Evolutionary conservation across 768 basidiomycete species (phyloP).

Genomic region (Hygrophorus pudorinus): DNA sequence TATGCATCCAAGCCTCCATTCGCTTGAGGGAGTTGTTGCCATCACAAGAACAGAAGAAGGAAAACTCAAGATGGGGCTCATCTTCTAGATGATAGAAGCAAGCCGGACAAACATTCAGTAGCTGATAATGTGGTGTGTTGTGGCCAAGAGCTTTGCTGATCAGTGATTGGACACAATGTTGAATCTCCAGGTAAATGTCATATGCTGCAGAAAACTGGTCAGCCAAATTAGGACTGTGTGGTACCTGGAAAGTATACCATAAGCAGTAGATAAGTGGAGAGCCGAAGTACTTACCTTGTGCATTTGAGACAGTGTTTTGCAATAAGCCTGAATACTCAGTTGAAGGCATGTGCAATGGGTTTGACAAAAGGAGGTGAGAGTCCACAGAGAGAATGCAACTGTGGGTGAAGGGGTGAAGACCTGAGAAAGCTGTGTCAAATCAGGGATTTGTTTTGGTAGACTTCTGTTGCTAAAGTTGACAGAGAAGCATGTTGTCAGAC

Average conservation of each 20-base stretch:
- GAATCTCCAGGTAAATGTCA: too few relatives aligned
- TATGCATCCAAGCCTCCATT: too few relatives aligned
- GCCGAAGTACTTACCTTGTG: conserved; percentile 9
- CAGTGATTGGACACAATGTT: background rate
- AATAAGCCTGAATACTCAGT: conserved; percentile 18
- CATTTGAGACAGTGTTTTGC: conserved; percentile 20
- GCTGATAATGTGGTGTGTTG: conserved; percentile 17
- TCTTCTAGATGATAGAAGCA: conserved; percentile 16
- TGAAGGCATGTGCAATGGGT: conserved; percentile 15
- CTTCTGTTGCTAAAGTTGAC: background rate
- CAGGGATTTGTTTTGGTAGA: conserved; percentile 4
- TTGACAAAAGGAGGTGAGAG: conserved; percentile 16
- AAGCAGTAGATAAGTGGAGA: background rate
- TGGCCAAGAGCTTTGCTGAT: conserved; percentile 13
- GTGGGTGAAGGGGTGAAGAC: conserved; percentile 14
- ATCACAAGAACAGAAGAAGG: background rate
- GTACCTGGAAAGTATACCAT: conserved; percentile 1
- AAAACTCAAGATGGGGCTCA: background rate
- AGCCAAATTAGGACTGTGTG: conserved; percentile 11
- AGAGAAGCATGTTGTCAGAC: too few relatives aligned
- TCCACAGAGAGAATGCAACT: conserved; percentile 12
- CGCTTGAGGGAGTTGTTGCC: too few relatives aligned
- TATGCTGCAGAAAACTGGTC: conserved; percentile 16
- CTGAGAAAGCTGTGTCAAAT: conserved; percentile 17
- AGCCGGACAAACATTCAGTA: conserved; percentile 18